Conservation (phyloP, 2,329 filamentous ascomycete species). For the Chaetomiaceae sp. region DNA sequence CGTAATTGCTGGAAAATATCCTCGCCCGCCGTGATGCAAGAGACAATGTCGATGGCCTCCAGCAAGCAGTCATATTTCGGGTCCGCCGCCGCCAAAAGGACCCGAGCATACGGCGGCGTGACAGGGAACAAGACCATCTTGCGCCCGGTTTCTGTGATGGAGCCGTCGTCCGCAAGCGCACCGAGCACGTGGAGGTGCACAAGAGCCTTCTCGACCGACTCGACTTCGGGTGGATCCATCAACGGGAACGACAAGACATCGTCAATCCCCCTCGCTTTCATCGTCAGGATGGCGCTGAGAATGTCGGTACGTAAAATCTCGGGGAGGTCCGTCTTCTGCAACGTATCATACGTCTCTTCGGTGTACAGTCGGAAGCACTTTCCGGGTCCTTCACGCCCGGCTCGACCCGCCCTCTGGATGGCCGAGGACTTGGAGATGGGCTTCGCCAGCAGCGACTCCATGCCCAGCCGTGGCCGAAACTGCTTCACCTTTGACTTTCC, state of each 20-base stretch:
- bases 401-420: constrained; percentile 84
- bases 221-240: constrained; percentile 72
- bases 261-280: constrained; percentile 85
- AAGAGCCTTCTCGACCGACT: constrained; percentile 76
- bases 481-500: constrained; percentile 94
- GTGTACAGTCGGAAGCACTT: constrained; percentile 91
- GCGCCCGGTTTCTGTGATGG: constrained; percentile 67
- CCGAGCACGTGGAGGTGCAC: constrained; percentile 74
- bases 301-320: constrained; percentile 91
- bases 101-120: constrained; percentile 72
- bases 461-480: constrained; percentile 74
- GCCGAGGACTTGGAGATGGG: constrained; percentile 91
- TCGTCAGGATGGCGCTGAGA: constrained; percentile 77
- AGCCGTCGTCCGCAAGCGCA: constrained; percentile 66
- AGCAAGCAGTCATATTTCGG: constrained; percentile 67
- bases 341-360: constrained; percentile 62
- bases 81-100: constrained; percentile 72
- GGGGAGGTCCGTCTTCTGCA: constrained; percentile 72
- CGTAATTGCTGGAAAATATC: constrained; percentile 58
- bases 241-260: constrained; percentile 80
- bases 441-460: constrained; percentile 86
- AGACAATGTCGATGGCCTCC: constrained; percentile 80
- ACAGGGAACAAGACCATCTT: constrained; percentile 82
- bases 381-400: constrained; percentile 84
- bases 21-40: constrained; percentile 58